Conservation (phyloP, 1,284 basidiomycete species). For the Naganishia albida region DNA sequence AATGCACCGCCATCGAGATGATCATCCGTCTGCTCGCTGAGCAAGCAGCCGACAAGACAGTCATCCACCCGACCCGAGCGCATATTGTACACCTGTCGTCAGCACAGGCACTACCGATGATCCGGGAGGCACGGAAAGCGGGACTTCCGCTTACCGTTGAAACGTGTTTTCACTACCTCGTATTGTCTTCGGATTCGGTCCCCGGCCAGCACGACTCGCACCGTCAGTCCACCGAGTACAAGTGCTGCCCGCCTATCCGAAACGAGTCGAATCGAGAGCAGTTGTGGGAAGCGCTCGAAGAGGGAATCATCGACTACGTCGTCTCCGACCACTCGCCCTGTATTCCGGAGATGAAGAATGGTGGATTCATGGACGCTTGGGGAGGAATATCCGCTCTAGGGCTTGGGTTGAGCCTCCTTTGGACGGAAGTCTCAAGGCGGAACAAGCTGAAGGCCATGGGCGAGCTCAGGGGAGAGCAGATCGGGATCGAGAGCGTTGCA, state of each 20-base stretch:
- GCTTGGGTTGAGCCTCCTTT: conserved; percentile 78
- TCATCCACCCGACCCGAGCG: conserved; percentile 29
- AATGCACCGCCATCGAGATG: conserved; percentile 72
- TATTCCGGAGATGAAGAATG: conserved; percentile 72
- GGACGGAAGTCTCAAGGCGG: conserved; percentile 67
- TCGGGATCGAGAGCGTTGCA: conserved; percentile 64
- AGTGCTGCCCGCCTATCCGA: conserved; percentile 93
- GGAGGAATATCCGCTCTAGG: conserved; percentile 88
- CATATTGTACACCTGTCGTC: conserved; percentile 94
- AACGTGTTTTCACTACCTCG: conserved; percentile 92
- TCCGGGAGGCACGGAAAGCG: conserved; percentile 66
- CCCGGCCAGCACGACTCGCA: conserved; percentile 57
- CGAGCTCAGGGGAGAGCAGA: conserved; percentile 60
- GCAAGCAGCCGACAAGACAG: conserved; percentile 23
- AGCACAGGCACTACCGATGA: conserved; percentile 70
- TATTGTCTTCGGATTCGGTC: conserved; percentile 53
- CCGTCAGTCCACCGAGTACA: conserved; percentile 55
- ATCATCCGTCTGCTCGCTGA: conserved; percentile 57
- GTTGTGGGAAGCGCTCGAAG: conserved; percentile 76
- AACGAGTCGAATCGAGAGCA: conserved; percentile 67
- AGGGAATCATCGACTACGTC: conserved; percentile 81
- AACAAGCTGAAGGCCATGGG: conserved; percentile 32
- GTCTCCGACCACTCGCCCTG: conserved; percentile 95
- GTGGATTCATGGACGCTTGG: conserved; percentile 87
- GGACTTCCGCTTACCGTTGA: conserved; percentile 73